Evolutionary conservation across 805 yeast species (phyloP).

Genomic region (Candida vaughaniae): DNA sequence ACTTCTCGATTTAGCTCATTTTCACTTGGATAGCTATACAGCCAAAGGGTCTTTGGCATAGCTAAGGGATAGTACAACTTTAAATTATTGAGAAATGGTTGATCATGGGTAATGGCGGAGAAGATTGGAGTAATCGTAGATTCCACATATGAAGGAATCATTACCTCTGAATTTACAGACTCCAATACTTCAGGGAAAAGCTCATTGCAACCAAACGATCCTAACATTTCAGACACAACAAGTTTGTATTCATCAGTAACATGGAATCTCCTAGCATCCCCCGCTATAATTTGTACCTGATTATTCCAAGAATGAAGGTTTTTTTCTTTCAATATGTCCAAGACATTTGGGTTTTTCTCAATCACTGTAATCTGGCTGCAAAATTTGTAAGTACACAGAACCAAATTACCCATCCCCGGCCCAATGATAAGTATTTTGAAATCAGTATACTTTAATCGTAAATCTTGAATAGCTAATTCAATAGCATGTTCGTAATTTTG

Average conservation of each 20-base stretch:
- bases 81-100: constrained; percentile 11
- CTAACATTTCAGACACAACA: constrained; percentile 78
- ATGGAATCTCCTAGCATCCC: constrained; percentile 55
- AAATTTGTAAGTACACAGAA: constrained; percentile 36
- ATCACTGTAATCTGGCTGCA: constrained; percentile 43
- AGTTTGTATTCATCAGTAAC: constrained; percentile 40
- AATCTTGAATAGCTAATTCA: constrained; percentile 46
- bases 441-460: constrained; percentile 1
- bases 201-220: constrained; percentile 93
- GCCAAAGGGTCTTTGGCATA: constrained; percentile 8
- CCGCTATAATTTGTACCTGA: constrained; percentile 48
- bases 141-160: constrained; percentile 49
- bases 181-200: constrained; percentile 73
- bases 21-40: constrained; percentile 10
- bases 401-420: constrained; percentile 85
- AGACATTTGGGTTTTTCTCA: constrained; percentile 54
- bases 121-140: constrained; percentile 67
- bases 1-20: constrained; percentile 4
- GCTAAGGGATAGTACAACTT: constrained; percentile 10
- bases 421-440: constrained; percentile 63
- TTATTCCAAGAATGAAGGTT: constrained; percentile 46
- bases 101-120: constrained; percentile 43
- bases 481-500: constrained; percentile 66
- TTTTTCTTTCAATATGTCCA: background rate
- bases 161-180: constrained; percentile 16